These are phyloP conservation scores for Kodamaea jinghongensis DNA, from an alignment of 805 yeast genomes.

Conservation along the genomic window DNA sequence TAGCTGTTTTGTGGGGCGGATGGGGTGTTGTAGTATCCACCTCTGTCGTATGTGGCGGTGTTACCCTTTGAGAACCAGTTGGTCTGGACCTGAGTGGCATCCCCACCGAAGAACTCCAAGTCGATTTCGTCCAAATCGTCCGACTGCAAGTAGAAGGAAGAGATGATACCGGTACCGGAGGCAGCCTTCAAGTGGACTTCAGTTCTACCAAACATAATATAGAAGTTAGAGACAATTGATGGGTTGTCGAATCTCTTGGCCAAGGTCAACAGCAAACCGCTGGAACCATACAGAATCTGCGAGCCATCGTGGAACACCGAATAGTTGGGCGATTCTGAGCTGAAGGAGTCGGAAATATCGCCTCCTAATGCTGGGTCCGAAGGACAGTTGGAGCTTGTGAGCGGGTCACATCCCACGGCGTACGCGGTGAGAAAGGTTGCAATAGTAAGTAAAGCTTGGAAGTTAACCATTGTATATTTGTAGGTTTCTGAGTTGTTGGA, in stretches of 20 bases:
- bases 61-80: conserved; percentile 82
- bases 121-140: conserved; percentile 92
- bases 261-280: conserved; percentile 63
- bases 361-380: conserved; percentile 61
- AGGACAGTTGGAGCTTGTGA: conserved; percentile 20
- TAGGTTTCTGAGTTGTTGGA: neutral
- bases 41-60: conserved; percentile 62
- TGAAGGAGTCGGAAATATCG: conserved; percentile 52
- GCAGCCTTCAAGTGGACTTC: conserved; percentile 74
- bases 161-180: conserved; percentile 72
- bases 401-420: conserved; percentile 24
- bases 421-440: conserved; percentile 5
- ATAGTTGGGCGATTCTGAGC: conserved; percentile 43
- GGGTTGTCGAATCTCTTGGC: conserved; percentile 73
- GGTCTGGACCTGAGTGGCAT: conserved; percentile 68
- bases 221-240: conserved; percentile 69
- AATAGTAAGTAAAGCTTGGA: conserved; percentile 7
- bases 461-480: conserved; percentile 6
- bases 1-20: conserved; percentile 13
- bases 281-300: conserved; percentile 18
- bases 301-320: conserved; percentile 37
- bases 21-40: conserved; percentile 12
- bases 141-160: conserved; percentile 74
- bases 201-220: conserved; percentile 85
- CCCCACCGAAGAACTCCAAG: conserved; percentile 84